Evolutionary conservation across 495 filamentous ascomycete species (phyloP).

Genomic region (Penicillium mononematosum): DNA sequence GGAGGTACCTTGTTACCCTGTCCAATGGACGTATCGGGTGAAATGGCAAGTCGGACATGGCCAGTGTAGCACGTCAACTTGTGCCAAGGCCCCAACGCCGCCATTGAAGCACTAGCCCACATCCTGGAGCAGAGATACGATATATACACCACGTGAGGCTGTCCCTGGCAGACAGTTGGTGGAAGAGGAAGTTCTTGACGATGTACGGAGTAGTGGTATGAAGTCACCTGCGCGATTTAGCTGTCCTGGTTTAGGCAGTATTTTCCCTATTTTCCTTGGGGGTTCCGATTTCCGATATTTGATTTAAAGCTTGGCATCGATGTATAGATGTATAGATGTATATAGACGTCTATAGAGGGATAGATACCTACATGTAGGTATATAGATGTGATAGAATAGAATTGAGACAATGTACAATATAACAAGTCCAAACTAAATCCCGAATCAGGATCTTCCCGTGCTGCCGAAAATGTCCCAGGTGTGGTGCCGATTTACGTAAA

Average conservation of each 20-base stretch:
- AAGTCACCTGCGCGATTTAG: conserved; percentile 16
- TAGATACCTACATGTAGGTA: no score
- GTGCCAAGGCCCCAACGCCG: not conserved
- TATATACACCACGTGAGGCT: conserved; percentile 26
- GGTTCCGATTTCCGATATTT: not conserved
- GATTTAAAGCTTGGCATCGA: not conserved
- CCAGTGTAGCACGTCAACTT: not conserved
- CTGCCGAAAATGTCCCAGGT: conserved; percentile 17
- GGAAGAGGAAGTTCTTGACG: not conserved
- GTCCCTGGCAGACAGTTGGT: conserved; percentile 31
- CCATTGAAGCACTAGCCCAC: conserved; percentile 22
- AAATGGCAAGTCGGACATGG: not conserved
- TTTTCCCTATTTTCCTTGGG: not conserved
- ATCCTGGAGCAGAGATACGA: conserved; percentile 5
- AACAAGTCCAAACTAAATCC: not conserved
- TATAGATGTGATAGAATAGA: not conserved
- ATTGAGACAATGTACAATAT: no score
- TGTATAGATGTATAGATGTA: not conserved
- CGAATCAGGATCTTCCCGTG: conserved; percentile 27
- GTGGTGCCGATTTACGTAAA: conserved; percentile 38
- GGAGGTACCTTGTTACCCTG: no score
- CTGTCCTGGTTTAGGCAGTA: not conserved
- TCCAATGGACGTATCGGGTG: not conserved
- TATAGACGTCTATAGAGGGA: no score
- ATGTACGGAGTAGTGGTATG: not conserved